Conservation (phyloP, 1,139 yeast genomes). For the Nematodospora anomalae region DNA sequence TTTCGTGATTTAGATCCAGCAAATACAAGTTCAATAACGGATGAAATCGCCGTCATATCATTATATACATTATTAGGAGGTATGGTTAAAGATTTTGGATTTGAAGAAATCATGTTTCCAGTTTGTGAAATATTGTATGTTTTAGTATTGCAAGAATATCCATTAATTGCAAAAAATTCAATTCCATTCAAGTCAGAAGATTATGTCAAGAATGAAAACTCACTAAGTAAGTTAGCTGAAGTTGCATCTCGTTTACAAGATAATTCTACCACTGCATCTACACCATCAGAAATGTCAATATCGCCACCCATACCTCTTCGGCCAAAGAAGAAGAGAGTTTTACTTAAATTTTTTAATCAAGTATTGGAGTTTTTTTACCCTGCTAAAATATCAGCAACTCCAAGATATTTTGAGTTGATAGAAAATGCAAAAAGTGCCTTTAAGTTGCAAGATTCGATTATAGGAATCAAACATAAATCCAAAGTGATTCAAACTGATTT, state of each 20-base stretch:
- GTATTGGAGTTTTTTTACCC: constrained; percentile 59
- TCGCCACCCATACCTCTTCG: constrained; percentile 5
- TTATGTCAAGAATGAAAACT: constrained; percentile 9
- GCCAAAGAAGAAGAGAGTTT: constrained; percentile 24
- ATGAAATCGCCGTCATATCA: constrained; percentile 50
- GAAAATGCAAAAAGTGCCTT: constrained; percentile 74
- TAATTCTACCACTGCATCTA: constrained; percentile 3
- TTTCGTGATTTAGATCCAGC: constrained; percentile 50
- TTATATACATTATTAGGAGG: constrained; percentile 65
- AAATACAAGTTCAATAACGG: constrained; percentile 32
- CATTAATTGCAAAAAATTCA: constrained; percentile 51
- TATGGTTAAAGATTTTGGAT: constrained; percentile 77
- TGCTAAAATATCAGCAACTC: constrained; percentile 63
- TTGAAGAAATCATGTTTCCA: constrained; percentile 61
- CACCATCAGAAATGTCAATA: constrained; percentile 7
- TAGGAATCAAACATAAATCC: constrained; percentile 21
- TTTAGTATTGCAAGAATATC: constrained; percentile 62
- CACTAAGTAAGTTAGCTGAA: constrained; percentile 31
- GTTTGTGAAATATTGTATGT: constrained; percentile 68
- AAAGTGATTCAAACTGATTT: constrained; percentile 29
- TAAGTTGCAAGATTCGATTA: constrained; percentile 33
- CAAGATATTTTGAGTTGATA: constrained; percentile 62
- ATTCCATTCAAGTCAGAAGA: constrained; percentile 26
- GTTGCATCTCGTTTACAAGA: constrained; percentile 39
- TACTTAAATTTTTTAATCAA: constrained; percentile 42